Base-by-base conservation (phyloP, 2,329 filamentous ascomycete genomes). In the Exophiala lecanii-corni region DNA sequence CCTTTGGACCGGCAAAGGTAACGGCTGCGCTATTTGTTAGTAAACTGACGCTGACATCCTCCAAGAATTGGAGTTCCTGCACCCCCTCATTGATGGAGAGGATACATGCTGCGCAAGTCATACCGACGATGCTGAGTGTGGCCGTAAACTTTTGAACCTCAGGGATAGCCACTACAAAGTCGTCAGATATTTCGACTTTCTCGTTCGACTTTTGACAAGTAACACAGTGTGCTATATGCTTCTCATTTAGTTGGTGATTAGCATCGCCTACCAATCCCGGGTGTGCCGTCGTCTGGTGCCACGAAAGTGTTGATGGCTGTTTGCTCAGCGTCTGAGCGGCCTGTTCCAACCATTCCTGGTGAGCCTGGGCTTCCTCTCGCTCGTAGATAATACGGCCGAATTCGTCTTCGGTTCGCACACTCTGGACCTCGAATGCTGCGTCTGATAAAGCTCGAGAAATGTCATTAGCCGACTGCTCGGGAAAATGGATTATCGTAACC, bases 61-160 rank as follows among this genome's bases (percentile, higher is more conserved):
- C 60, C 7, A 78, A 64, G 58, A 69, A 76, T 2, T 62, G 43
- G 9, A 69, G 55, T 28, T 66, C 58, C 40, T 71, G 58, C 9
- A 79, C 48, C 2, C 67, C 68, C 33, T 63, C 59, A 0, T 64
- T 71, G 37, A 78, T 63, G 23, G 66, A 63, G 10, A 66, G 67
- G 4, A 73, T 68, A 49, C 75, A 78, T 3, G 75, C 67, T 36
- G 71, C 71, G 53, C 74, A 78, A 2, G 74, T 78, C 73, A 79
- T 76, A 10, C 75, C 75, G 12, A 64, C 65, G 32, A 78, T 69
- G 7, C 70, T 66, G 46, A 73, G 68, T 7, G 68, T 68, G n/a
- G 68, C 71, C 40, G 62, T 53, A 46, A 40, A 40, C 25, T 20
- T 32, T 40, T 40, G n/a, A 23, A 26, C 38, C 38, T 40, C 38